A percentile compares a stretch with the other conserved stretches of the same genome.
phyloP scores from a whole-genome alignment of 495 filamentous ascomycete genomes.

The Podospora conica region DNA sequence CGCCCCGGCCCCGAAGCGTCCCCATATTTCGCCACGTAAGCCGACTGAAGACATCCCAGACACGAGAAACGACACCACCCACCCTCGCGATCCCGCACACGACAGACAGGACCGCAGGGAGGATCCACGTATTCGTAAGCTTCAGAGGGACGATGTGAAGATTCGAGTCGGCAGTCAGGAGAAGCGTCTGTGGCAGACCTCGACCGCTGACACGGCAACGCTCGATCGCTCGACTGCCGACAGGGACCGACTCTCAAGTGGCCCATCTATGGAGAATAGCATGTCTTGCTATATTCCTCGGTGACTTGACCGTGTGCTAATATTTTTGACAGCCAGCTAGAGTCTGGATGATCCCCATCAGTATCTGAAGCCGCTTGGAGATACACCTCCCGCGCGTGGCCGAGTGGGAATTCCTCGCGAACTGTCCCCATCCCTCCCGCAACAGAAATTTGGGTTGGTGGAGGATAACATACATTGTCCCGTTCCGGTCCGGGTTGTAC shows the following conservation, averaged over 20 bases:
- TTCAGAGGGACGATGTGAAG: conserved; percentile 18
- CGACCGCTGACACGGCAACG: conserved; percentile 5
- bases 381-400: background rate
- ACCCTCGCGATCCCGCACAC: conserved; percentile 5
- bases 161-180: conserved; percentile 38
- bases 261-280: background rate
- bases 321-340: background rate
- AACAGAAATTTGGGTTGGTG: background rate
- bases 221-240: background rate
- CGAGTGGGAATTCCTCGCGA: background rate
- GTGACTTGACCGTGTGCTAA: conserved; percentile 1
- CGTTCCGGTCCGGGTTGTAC: conserved; percentile 11
- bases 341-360: background rate
- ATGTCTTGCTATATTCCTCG: background rate
- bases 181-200: conserved; percentile 21
- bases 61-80: background rate
- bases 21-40: background rate
- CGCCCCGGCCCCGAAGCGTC: background rate
- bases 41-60: background rate
- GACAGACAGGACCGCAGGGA: background rate
- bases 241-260: background rate
- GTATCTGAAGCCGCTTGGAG: background rate
- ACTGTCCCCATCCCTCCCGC: background rate
- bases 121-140: background rate
- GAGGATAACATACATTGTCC: conserved; percentile 9